phyloP scores from a whole-genome alignment of 148 eudicot species.

The Rhododendron griersonianum region DNA sequence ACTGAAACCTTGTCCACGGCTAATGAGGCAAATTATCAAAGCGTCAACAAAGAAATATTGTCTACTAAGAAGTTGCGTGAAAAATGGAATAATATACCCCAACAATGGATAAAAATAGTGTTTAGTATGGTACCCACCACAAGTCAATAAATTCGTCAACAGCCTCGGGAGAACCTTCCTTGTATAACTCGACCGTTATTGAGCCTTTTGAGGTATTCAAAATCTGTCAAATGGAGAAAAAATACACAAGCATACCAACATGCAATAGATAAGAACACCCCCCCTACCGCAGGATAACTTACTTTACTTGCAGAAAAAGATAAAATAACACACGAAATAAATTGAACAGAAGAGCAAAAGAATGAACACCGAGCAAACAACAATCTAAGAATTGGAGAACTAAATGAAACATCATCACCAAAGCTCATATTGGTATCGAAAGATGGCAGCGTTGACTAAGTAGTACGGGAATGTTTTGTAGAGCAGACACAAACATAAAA shows the following conservation, averaged over 20 bases:
- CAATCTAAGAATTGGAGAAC: background rate
- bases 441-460: background rate
- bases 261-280: background rate
- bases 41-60: background rate
- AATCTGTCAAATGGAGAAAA: conserved; percentile 31
- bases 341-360: background rate
- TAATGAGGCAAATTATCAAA: background rate
- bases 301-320: background rate
- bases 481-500: background rate
- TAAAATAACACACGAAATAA: background rate
- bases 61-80: background rate
- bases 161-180: conserved; percentile 77
- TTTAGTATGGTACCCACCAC: conserved; percentile 52
- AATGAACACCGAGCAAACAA: background rate
- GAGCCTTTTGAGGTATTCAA: conserved; percentile 78
- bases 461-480: background rate
- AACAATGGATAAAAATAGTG: background rate
- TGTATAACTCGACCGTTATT: conserved; percentile 78
- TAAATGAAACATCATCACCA: background rate
- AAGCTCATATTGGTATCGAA: conserved; percentile 1
- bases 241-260: background rate
- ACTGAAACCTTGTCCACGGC: background rate
- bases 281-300: background rate
- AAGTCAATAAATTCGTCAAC: conserved; percentile 74
- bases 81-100: background rate